Evolutionary conservation across 176 grass and related monocot species (phyloP), one percentile per base, ranked within the genome.

Genomic region (Musa beccarii): DNA sequence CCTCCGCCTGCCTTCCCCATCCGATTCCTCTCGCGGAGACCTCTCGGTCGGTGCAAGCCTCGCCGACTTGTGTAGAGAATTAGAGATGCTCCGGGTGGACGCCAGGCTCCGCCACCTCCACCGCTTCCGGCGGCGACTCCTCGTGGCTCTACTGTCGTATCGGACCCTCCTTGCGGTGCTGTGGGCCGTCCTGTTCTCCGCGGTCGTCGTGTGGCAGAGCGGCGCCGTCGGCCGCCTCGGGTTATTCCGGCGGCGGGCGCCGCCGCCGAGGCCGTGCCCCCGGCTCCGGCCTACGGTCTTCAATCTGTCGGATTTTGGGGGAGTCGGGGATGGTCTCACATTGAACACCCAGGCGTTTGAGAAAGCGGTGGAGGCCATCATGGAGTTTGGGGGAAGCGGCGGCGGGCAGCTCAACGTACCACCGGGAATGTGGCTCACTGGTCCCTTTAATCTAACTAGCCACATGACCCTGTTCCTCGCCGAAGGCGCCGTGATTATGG

Each of bases 371-470:
- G 75, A 72, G 25, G 80, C 84, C 12, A 84, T 98, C 29, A 26
- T 17, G 24, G 9, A 69, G n/a, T 57, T 74, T 17, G 75, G 70
- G 20, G 82, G 75, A 75, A 87, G 85, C 22, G 95, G 90, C n/a
- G 95, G 95, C 0, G 90, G 88, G 29, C 83, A 74, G 78, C 90
- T 98, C 29, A 87, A 72, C 17, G 90, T 98, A 64, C 79, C 81
- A 0, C 17, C 69, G 0, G 95, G 95, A 2, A 24, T 87, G 51
- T 98, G 90, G 90, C 90, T 98, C 70, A 93, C 95, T 1, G 90
- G 86, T 50, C 90, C 95, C 26, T 98, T 98, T 51, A 98, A 98
- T 81, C 88, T 98, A 71, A 98, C 90, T 8, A 98, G 87, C 76
- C 80, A 49, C 61, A 91, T 98, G 94, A 93, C 88, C 19, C 87